These are phyloP conservation scores for Aspergillus ochraceoroseus DNA, from an alignment of 2,329 filamentous ascomycete genomes.

Conservation along the genomic window DNA sequence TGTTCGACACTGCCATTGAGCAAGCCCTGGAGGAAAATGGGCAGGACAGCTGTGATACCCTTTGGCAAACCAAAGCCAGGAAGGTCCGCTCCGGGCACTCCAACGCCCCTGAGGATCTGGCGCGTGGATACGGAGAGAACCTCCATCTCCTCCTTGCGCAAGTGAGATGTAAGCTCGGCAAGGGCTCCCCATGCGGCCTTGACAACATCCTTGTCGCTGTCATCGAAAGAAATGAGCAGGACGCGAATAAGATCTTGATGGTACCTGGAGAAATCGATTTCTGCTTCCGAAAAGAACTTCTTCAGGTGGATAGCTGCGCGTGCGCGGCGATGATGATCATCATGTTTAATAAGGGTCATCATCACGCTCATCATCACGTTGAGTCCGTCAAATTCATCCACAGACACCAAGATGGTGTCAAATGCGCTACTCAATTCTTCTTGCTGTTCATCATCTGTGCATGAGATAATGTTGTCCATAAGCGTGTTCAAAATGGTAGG, in stretches of 20 bases:
- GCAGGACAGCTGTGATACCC: slow-evolving; percentile 91
- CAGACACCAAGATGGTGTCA: slow-evolving; percentile 82
- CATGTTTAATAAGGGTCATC: slow-evolving; percentile 79
- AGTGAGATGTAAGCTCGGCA: slow-evolving; percentile 76
- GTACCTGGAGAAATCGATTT: slow-evolving; percentile 90
- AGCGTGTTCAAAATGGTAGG: slow-evolving; percentile 88
- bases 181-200: slow-evolving; percentile 86
- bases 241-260: slow-evolving; percentile 92
- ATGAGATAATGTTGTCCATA: slow-evolving; percentile 79
- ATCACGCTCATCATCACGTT: slow-evolving; percentile 95
- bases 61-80: slow-evolving; percentile 88
- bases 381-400: slow-evolving; percentile 92
- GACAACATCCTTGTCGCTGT: slow-evolving; percentile 75
- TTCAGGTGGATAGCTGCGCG: slow-evolving; percentile 73
- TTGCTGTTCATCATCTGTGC: slow-evolving; percentile 67
- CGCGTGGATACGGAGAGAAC: slow-evolving; percentile 79
- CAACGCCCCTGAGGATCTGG: slow-evolving; percentile 80
- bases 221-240: slow-evolving; percentile 86
- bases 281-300: slow-evolving; percentile 74
- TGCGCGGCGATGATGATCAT: slow-evolving; percentile 80
- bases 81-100: slow-evolving; percentile 76
- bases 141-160: slow-evolving; percentile 98
- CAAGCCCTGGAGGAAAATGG: slow-evolving; percentile 94
- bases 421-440: slow-evolving; percentile 74
- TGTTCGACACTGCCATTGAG: slow-evolving; percentile 96